Conservation (phyloP, 805 yeast genomes). For the Hanseniaspora singularis region DNA sequence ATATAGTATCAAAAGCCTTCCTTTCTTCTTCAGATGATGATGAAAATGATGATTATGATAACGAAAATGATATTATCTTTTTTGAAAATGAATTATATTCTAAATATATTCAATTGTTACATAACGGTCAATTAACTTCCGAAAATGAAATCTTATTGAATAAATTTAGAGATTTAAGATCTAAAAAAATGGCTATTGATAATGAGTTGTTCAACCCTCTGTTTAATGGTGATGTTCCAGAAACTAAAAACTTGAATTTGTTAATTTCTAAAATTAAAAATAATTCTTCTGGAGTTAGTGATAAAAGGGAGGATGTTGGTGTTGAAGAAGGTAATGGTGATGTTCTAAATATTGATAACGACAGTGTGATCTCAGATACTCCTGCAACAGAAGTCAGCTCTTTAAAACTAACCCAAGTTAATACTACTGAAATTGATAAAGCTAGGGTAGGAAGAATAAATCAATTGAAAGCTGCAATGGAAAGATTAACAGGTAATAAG, state of each 20-base stretch:
- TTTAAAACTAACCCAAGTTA: not conserved
- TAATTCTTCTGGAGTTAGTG: too few species aligned
- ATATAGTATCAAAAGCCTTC: conserved; percentile 25
- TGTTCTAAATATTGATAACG: not conserved
- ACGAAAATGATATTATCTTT: conserved; percentile 21
- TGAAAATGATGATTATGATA: conserved; percentile 20
- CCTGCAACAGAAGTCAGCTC: too few species aligned
- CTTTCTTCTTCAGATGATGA: conserved; percentile 26
- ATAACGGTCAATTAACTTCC: conserved; percentile 23
- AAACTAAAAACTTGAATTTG: not conserved
- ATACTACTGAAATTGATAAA: not conserved
- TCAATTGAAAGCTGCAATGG: not conserved
- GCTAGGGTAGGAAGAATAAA: not conserved
- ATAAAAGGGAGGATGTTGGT: not conserved
- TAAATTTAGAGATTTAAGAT: conserved; percentile 25
- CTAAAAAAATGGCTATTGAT: conserved; percentile 20
- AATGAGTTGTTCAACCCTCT: conserved; percentile 21
- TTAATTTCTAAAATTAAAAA: not conserved
- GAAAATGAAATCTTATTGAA: conserved; percentile 21
- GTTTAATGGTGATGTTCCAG: conserved; percentile 25
- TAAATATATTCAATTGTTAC: conserved; percentile 26
- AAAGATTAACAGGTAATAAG: not conserved
- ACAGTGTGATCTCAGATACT: too few species aligned
- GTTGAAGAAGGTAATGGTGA: not conserved
- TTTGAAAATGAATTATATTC: conserved; percentile 29